These are phyloP conservation scores for Globisporangium carolinianum DNA, from an alignment of 352 stramenopile genomes.

Conservation along the genomic window DNA sequence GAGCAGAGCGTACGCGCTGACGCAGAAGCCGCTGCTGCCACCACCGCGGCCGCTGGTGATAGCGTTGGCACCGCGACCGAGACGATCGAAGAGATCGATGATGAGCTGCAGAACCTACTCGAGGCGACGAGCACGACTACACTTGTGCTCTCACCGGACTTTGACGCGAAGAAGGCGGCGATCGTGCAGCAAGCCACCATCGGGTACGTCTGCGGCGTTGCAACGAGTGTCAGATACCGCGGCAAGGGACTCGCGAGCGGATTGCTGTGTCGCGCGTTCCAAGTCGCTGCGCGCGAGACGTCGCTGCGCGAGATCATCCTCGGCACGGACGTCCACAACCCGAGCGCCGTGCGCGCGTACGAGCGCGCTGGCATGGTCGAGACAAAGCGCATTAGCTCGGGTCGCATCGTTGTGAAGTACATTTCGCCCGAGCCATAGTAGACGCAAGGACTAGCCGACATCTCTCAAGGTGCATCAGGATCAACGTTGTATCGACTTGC, in stretches of 20 bases:
- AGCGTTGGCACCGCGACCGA: not conserved
- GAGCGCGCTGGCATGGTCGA: conserved; percentile 12
- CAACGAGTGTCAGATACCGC: conserved; percentile 2
- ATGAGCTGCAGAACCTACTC: not conserved
- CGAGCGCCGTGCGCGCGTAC: conserved; percentile 13
- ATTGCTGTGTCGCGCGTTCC: not conserved
- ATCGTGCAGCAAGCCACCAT: not conserved
- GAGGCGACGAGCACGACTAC: not conserved
- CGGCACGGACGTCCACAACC: conserved; percentile 16
- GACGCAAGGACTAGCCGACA: too few species aligned
- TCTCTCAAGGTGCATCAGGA: too few species aligned
- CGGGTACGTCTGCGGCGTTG: conserved; percentile 11
- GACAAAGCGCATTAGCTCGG: conserved; percentile 1
- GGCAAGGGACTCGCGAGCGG: conserved; percentile 1
- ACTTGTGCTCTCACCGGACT: not conserved
- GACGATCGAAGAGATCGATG: not conserved
- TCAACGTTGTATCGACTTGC: too few species aligned
- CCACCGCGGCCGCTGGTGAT: too few species aligned
- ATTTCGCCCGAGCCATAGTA: not conserved
- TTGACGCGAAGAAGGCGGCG: not conserved
- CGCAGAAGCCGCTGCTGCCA: not conserved
- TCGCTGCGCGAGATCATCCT: conserved; percentile 7
- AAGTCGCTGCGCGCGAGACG: not conserved
- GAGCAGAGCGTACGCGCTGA: not conserved
- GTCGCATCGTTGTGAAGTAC: not conserved